Percentiles rank a stretch among this genome's conserved stretches.
Conservation (phyloP, 257 asterid species). For the Agastache rugosa region DNA sequence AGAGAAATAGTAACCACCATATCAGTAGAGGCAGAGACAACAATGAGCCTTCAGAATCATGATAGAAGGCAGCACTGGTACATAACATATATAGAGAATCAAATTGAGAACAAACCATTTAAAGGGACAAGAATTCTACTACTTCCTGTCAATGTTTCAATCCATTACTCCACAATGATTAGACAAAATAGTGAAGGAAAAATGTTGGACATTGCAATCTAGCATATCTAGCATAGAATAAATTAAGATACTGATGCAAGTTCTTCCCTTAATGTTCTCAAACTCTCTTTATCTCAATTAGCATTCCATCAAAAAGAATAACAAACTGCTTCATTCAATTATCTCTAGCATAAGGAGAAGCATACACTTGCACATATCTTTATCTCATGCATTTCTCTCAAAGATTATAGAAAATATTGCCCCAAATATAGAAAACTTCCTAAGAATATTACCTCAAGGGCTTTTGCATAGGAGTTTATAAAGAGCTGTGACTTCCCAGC, state of each 20-base stretch:
- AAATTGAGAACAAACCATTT: constrained; percentile 21
- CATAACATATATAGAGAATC: constrained; percentile 1
- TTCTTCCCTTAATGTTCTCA: neutral
- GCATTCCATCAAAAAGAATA: neutral
- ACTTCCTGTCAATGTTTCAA: neutral
- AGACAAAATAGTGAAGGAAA: neutral
- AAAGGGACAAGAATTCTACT: neutral
- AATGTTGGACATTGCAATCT: neutral
- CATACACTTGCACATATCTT: neutral
- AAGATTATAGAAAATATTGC: neutral
- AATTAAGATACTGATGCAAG: neutral
- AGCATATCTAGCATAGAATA: neutral
- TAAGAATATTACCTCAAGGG: constrained; percentile 72
- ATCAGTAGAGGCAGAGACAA: constrained; percentile 14
- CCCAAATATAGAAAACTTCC: neutral
- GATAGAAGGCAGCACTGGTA: constrained; percentile 5
- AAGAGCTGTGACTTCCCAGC: constrained; percentile 90
- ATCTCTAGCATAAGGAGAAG: neutral
- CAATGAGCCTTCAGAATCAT: neutral
- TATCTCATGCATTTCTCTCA: neutral
- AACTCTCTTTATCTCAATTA: neutral
- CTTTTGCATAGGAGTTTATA: constrained; percentile 88
- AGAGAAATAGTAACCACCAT: neutral
- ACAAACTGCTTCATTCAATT: constrained; percentile 15
- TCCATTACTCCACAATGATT: neutral